Base-by-base conservation (phyloP, 768 basidiomycete genomes). In the Tylopilus sp. region DNA sequence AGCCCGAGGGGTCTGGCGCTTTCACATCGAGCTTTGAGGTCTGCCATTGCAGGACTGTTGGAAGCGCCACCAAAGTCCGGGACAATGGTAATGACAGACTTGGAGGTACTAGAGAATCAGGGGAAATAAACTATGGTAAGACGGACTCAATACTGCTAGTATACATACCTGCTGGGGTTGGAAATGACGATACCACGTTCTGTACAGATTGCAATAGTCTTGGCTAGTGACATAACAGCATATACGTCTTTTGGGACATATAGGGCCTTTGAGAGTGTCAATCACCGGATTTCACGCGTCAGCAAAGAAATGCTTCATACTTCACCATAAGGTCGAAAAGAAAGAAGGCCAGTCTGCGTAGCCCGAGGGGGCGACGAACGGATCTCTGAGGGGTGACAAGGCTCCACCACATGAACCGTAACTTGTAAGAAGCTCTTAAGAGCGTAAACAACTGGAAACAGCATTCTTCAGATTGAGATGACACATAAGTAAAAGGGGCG, bases 191-290 rank as follows among this genome's bases (percentile, higher is more conserved):
- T 76, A 12, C 84, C 81, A 26, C 81, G 80, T 30, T 79, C 78
- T 1, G 84, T 82, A 57, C 83, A 82, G 24, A 92, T 76, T 0
- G 82, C 85, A 7, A 90, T 72, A 0, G 78, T 85, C 67, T 82
- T 87, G 6, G 72, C 70, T 31, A 93, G 65, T 14, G 82, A 72
- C 5, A 77, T 79, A 25, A 90, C 72, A 49, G 83, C 78, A 50
- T 78, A 77, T 0, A 83, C 82, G 52, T 91, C 88, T 62, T 82
- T 85, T 1, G 90, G 85, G 43, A 92, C 77, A 57, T 82, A 85
- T 12, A 85, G 78, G 3, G 82, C 70, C 89, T 92, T 36, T 17
- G 17, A 16, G 45, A 43, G 26, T 30, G 24, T 34, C 25, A 28
- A 16, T 34, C 28, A 6, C 25, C 8, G 36, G n/a, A 31, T n/a